Evolutionary conservation across 352 stramenopile genomes (phyloP).

Genomic region (Elongisporangium anandrum): DNA sequence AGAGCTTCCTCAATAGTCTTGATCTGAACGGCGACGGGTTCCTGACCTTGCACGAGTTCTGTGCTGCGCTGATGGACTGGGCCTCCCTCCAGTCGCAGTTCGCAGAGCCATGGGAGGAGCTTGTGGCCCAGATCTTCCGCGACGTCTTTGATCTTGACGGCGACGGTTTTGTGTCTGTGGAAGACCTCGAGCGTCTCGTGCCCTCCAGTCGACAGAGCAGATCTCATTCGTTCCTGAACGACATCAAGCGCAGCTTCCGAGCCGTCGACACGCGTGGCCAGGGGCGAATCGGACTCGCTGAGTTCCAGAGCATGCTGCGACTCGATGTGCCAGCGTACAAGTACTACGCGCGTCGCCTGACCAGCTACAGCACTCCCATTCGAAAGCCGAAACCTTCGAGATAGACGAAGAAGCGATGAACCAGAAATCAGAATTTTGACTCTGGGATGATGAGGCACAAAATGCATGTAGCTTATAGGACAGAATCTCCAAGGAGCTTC

Average conservation of each 20-base stretch:
- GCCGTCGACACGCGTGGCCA: slow-evolving; percentile 33
- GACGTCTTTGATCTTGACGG: slow-evolving; percentile 37
- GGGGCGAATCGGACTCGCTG: slow-evolving; percentile 30
- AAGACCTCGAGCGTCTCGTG: slow-evolving; percentile 40
- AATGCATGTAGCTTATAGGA: neutral
- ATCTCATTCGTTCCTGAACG: slow-evolving; percentile 54
- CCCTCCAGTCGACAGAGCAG: slow-evolving; percentile 23
- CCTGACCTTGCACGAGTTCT: slow-evolving; percentile 61
- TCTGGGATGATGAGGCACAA: neutral
- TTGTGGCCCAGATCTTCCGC: slow-evolving; percentile 37
- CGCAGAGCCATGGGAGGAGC: slow-evolving; percentile 21
- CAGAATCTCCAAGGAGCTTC: neutral
- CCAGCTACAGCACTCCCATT: slow-evolving; percentile 5
- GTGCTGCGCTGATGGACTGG: slow-evolving; percentile 67
- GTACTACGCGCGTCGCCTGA: slow-evolving; percentile 42
- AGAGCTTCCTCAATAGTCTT: slow-evolving; percentile 50
- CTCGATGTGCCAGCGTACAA: slow-evolving; percentile 39
- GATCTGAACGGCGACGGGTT: slow-evolving; percentile 62
- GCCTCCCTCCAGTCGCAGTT: slow-evolving; percentile 38
- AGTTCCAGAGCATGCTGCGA: slow-evolving; percentile 51
- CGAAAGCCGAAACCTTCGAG: neutral
- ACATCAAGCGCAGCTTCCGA: slow-evolving; percentile 57
- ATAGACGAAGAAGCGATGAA: neutral
- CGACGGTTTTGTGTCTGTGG: slow-evolving; percentile 39
- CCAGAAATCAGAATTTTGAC: neutral